Conservation (phyloP, 2,329 filamentous ascomycete species). For the Exophiala xenobiotica region DNA sequence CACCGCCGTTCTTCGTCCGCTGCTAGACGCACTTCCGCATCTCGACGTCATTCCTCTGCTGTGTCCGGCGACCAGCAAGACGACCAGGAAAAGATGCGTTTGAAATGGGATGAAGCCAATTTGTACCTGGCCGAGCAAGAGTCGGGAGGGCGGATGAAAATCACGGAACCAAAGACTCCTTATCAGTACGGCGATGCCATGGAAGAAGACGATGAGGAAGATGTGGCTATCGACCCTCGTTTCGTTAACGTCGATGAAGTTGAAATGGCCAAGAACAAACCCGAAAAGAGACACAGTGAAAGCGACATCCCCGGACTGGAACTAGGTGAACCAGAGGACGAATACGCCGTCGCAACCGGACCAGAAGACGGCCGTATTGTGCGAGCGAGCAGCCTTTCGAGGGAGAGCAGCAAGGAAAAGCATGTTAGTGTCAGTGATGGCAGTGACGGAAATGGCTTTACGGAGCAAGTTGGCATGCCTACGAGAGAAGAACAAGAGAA, state of each 20-base stretch:
- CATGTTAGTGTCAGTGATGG: slow-evolving; percentile 73
- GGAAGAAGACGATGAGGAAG: slow-evolving; percentile 68
- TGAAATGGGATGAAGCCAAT: slow-evolving; percentile 99
- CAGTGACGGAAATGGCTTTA: slow-evolving; percentile 48
- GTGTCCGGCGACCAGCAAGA: slow-evolving; percentile 50
- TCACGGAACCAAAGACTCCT: slow-evolving; percentile 96
- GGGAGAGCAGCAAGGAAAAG: slow-evolving; percentile 56
- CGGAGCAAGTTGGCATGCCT: slow-evolving; percentile 55
- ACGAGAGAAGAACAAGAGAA: slow-evolving; percentile 78
- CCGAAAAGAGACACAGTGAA: slow-evolving; percentile 50
- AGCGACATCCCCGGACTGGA: slow-evolving; percentile 91
- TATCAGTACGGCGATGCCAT: slow-evolving; percentile 93
- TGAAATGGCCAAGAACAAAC: slow-evolving; percentile 51
- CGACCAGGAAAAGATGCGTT: slow-evolving; percentile 65
- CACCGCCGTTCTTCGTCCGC: slow-evolving; percentile 79
- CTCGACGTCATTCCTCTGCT: slow-evolving; percentile 68
- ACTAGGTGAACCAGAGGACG: slow-evolving; percentile 87
- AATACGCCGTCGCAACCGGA: slow-evolving; percentile 48
- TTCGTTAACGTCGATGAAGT: slow-evolving; percentile 56
- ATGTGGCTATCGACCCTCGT: slow-evolving; percentile 33
- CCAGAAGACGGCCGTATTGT: slow-evolving; percentile 47
- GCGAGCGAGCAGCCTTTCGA: slow-evolving; percentile 43
- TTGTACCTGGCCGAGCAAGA: slow-evolving; percentile 94
- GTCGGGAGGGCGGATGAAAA: slow-evolving; percentile 96
- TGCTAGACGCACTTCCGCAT: slow-evolving; percentile 60